Evolutionary conservation across 208 protist genomes (phyloP).

Genomic region (Crithidia brevicula): DNA sequence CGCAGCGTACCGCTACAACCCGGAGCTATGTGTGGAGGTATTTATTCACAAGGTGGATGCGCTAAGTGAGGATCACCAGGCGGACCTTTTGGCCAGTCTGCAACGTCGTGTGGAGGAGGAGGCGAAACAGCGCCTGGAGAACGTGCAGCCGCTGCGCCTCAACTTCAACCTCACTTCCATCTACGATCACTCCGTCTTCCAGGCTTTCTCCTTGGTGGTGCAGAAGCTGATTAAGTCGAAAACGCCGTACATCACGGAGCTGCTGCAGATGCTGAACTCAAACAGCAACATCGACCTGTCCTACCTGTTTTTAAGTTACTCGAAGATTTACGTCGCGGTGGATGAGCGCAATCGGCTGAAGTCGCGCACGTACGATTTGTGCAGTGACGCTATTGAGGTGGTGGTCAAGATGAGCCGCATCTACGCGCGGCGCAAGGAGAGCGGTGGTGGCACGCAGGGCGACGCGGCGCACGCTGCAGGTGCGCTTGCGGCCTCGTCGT

Average conservation of each 20-base stretch:
- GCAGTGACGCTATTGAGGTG: slow-evolving; percentile 89
- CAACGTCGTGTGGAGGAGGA: slow-evolving; percentile 84
- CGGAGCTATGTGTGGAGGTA: slow-evolving; percentile 81
- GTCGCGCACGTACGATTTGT: slow-evolving; percentile 85
- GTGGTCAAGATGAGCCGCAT: slow-evolving; percentile 77
- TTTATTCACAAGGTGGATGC: slow-evolving; percentile 93
- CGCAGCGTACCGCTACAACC: slow-evolving; percentile 75
- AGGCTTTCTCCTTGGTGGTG: slow-evolving; percentile 90
- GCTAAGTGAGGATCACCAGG: slow-evolving; percentile 87
- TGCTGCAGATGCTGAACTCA: slow-evolving; percentile 88
- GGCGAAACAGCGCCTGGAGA: slow-evolving; percentile 78
- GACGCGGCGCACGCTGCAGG: not conserved
- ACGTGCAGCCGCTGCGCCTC: slow-evolving; percentile 54
- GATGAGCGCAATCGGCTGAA: slow-evolving; percentile 84
- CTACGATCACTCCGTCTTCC: slow-evolving; percentile 92
- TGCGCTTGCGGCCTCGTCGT: slow-evolving; percentile 1
- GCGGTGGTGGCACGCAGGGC: not conserved
- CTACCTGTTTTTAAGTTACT: slow-evolving; percentile 87
- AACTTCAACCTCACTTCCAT: slow-evolving; percentile 93
- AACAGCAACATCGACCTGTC: slow-evolving; percentile 87
- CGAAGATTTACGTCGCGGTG: slow-evolving; percentile 87
- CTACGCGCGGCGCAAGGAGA: slow-evolving; percentile 35
- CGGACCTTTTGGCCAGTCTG: slow-evolving; percentile 76
- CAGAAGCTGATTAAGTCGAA: slow-evolving; percentile 85
- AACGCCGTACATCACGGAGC: slow-evolving; percentile 80